Base-by-base conservation (phyloP, 805 yeast genomes). In the Kazachstania psychrophila region DNA sequence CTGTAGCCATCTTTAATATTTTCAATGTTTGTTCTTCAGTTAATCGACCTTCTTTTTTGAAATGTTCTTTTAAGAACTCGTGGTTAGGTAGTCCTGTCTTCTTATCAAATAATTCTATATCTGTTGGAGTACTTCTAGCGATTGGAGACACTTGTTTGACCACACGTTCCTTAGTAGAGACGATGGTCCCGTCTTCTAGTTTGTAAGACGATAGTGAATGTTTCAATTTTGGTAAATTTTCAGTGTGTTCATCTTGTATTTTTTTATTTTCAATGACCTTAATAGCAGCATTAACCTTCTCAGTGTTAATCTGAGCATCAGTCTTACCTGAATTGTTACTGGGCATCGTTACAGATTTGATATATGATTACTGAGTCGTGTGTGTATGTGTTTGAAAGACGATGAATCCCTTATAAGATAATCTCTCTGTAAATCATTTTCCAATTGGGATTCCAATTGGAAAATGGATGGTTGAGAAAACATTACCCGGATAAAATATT, bases 31-130 rank as follows among this genome's bases (percentile, higher is more conserved):
- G 96, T 9, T 66, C 65, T 38, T 77, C 79, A 11, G 71, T 66
- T 28, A 89, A 63, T 39, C 95, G 69, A 2, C 98, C 97, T 59
- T 92, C 96, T 28, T 70, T 65, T 45, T 69, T 64, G 47, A 88
- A 81, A 61, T 86, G 96, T 18, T 76, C 71, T 45, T 72, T 76
- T 38, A 92, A 60, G 49, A 83, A 82, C 28, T 63, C 74, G 47
- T 77, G 71, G 52, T 86, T 74, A 9, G 96, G 96, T 40, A 75
- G 61, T 2, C 85, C 87, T 37, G 69, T 68, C 3, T 63, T 58
- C 28, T 56, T 56, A 28, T 47, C 44, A 49, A 86, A 89, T 13
- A 89, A 65, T 53, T 83, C 76, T 4, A 62, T 70, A 53, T 88
- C 85, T 0, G 70, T 57, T 0, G 96, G 96, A 13, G 65, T 65